Evolutionary conservation across 73 alveolate species (phyloP), one percentile per base, ranked within the genome.

Genomic region (Diophrys sp.): DNA sequence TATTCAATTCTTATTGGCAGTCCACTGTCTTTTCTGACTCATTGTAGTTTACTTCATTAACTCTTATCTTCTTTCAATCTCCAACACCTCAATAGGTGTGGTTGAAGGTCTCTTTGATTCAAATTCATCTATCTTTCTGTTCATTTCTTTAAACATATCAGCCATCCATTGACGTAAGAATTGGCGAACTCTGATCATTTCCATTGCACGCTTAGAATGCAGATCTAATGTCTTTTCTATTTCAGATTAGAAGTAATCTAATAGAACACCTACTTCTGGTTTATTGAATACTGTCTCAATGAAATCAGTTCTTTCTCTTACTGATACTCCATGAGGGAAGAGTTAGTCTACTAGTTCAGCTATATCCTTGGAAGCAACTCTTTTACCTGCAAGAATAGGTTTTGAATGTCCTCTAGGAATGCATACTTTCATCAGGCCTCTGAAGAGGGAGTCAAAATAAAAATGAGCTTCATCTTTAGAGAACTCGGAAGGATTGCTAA

Each of bases 361-460:
- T 25, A 86, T 72, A 55, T 80, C 89, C 44, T 31, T 23, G 27
- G 34, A 31, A 0, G 29, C 24, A 29, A 86, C 62, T 31, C 73
- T 44, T 55, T 80, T 69, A 26, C 93, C 93, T 30, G 81, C 75
- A 33, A 56, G 14, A 30, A 23, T 30, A 0, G 93, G 93, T 1
- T 27, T 70, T 76, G 70, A 67, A 33, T 62, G 24, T 27, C 89
- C 82, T 67, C 73, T 32, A 25, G 79, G 84, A 0, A 79, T 54
- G n/a, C 78, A 80, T 32, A 82, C 24, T 23, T 66, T 73, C 56
- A 86, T 33, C 33, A 86, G 67, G 14, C 93, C 93, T 32, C 93
- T 54, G 86, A 80, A 80, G 29, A 86, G 54, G 69, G 87, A 86
- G 85, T 86, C 93, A 55, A 86, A 71, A 67, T 81, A 86, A 73